These are phyloP conservation scores for Halenospora varia DNA, from an alignment of 495 filamentous ascomycete genomes.

Conservation along the genomic window DNA sequence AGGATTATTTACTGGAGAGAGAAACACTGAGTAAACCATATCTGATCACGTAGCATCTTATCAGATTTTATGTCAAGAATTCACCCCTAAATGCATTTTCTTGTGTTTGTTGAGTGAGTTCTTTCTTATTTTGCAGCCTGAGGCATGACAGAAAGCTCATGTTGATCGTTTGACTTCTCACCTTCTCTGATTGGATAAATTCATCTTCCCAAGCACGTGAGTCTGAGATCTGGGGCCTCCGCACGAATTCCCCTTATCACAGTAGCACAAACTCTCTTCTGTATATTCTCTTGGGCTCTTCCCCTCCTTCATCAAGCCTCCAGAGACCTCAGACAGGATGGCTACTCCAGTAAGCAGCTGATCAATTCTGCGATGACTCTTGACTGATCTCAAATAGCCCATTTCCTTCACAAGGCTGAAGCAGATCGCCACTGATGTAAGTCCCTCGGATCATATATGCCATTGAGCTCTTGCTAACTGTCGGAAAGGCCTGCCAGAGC, in stretches of 20 bases:
- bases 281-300: not conserved
- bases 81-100: too few species aligned
- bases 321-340: constrained; percentile 11
- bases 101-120: not conserved
- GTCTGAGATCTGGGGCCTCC: not conserved
- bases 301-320: not conserved
- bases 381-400: constrained; percentile 49
- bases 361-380: not conserved
- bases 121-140: not conserved
- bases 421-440: constrained; percentile 82
- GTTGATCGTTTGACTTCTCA: too few species aligned
- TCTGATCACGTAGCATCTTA: too few species aligned
- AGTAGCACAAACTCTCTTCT: not conserved
- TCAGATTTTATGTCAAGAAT: too few species aligned
- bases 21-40: too few species aligned
- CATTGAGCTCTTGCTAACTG: too few species aligned
- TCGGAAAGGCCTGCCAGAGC: constrained; percentile 71
- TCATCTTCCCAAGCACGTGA: too few species aligned
- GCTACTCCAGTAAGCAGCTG: constrained; percentile 18
- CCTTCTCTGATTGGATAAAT: too few species aligned
- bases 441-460: too few species aligned
- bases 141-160: not conserved
- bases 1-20: too few species aligned
- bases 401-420: constrained; percentile 70
- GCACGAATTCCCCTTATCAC: not conserved